Percentiles rank a stretch among this genome's conserved stretches.
These are phyloP conservation scores for Cynanchum wilfordii DNA, from an alignment of 257 asterid species.

Conservation along the genomic window DNA sequence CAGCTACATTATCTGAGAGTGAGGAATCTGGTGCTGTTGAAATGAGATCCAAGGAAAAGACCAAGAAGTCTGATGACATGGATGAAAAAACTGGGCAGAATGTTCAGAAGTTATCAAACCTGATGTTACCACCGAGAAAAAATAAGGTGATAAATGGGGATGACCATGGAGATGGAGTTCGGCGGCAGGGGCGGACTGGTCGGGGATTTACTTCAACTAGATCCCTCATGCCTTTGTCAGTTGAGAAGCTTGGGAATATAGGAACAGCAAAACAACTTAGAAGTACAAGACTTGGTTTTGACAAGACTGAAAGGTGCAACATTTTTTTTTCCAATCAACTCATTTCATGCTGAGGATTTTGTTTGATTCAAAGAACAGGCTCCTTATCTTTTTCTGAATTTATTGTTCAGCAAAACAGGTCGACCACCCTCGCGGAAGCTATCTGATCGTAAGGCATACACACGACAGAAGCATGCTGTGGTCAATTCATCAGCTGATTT, in stretches of 20 bases:
- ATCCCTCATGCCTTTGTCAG: conserved; percentile 59
- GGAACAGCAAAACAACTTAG: conserved; percentile 83
- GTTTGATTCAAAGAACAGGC: not conserved
- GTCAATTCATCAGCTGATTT: conserved; percentile 58
- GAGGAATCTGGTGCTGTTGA: conserved; percentile 86
- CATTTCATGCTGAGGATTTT: not conserved
- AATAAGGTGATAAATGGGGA: conserved; percentile 52
- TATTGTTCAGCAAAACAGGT: conserved; percentile 63
- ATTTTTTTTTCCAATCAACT: conserved; percentile 7
- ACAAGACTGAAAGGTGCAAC: conserved; percentile 68
- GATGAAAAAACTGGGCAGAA: conserved; percentile 62
- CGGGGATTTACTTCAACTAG: conserved; percentile 65
- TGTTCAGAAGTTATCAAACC: conserved; percentile 74
- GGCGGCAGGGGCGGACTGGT: conserved; percentile 84
- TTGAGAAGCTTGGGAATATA: conserved; percentile 64
- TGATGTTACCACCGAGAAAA: conserved; percentile 77
- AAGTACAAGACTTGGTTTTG: conserved; percentile 73
- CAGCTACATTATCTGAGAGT: conserved; percentile 74
- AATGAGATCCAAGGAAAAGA: conserved; percentile 53
- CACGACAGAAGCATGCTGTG: conserved; percentile 65
- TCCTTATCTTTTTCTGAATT: conserved; percentile 27
- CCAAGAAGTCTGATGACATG: conserved; percentile 55
- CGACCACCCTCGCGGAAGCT: conserved; percentile 82
- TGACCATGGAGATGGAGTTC: conserved; percentile 62
- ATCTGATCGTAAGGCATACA: conserved; percentile 76